Evolutionary conservation across 345 rosid genomes (phyloP), one percentile per base, ranked within the genome.

Genomic region (Anastatica hierochuntica): DNA sequence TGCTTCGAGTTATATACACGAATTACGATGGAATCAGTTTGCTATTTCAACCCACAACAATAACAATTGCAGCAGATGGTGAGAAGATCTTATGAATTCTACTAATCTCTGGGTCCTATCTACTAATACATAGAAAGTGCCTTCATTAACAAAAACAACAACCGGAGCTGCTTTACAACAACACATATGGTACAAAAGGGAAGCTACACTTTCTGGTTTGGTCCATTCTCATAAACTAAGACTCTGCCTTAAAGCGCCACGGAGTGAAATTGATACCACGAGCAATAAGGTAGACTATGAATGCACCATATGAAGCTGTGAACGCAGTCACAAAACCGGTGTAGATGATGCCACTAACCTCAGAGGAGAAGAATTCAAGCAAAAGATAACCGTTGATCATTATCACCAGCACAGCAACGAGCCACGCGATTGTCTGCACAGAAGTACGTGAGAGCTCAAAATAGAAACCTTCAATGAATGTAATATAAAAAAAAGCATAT

Each of bases 361-460:
- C 95, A 1, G 49, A 46, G 49, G 77, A 59, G 76, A 84, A 84
- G 68, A 88, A 84, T 49, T 90, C 95, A 12, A 79, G 16, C 67
- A 90, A 42, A 14, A 90, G 95, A 63, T 90, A 90, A 2, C 88
- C 90, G 11, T 90, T 90, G 60, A 90, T 90, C 62, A 81, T 58
- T 1, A 90, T 90, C 80, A 90, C 96, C 17, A 90, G 59, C 3
- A 29, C 79, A 39, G 94, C 90, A 57, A 90, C 94, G 0, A 88
- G 68, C 96, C 98, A 90, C 1, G 98, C 63, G 20, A 74, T 47
- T 7, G 68, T 64, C 98, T 90, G 77, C 66, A 60, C 12, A 35
- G 9, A 11, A 52, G 43, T 5, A 14, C 2, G 18, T 36, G 42
- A 42, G 43, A n/a, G 34, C 34, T 60, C 4, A 39, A 10, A 12